Conservation (phyloP, 2,329 filamentous ascomycete species). For the Hypoxylon sp. region DNA sequence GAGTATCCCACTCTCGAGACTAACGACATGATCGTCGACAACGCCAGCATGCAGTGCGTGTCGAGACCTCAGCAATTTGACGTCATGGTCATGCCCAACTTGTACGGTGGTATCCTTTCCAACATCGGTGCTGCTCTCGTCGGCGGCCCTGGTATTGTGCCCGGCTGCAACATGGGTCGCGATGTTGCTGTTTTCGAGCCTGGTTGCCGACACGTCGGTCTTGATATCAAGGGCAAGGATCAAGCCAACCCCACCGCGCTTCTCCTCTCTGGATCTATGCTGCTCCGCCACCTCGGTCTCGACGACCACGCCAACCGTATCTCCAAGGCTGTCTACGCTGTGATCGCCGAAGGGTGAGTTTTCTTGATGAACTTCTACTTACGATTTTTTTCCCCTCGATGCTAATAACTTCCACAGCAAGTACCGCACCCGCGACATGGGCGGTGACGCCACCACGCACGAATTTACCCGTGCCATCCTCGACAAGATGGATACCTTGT, state of each 20-base stretch:
- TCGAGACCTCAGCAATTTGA: slow-evolving; percentile 97
- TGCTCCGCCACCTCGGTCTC: slow-evolving; percentile 94
- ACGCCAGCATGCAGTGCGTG: slow-evolving; percentile 99
- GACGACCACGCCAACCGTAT: slow-evolving; percentile 99
- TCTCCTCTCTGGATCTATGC: slow-evolving; percentile 95
- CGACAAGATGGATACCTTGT: slow-evolving; percentile 90
- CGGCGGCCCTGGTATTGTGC: slow-evolving; percentile 95
- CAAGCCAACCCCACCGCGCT: slow-evolving; percentile 98
- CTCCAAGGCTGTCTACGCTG: slow-evolving; percentile 82
- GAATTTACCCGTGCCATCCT: slow-evolving; percentile 96
- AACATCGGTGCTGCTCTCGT: slow-evolving; percentile 98
- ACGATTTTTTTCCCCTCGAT: not conserved
- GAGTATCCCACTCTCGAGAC: slow-evolving; percentile 96
- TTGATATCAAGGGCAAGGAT: slow-evolving; percentile 99
- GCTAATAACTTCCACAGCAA: slow-evolving; percentile 71
- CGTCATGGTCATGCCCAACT: slow-evolving; percentile 99
- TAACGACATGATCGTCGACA: slow-evolving; percentile 99
- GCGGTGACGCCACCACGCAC: slow-evolving; percentile 87
- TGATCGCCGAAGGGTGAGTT: slow-evolving; percentile 88
- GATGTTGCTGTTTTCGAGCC: slow-evolving; percentile 99
- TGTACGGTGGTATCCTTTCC: slow-evolving; percentile 98
- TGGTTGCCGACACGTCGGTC: slow-evolving; percentile 97
- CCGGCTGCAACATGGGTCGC: slow-evolving; percentile 99
- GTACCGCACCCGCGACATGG: slow-evolving; percentile 94
- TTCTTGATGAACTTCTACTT: slow-evolving; percentile 1